Evolutionary conservation across 2,329 filamentous ascomycete species (phyloP), one percentile per base, ranked within the genome.

Genomic region (Fusarium succisae): DNA sequence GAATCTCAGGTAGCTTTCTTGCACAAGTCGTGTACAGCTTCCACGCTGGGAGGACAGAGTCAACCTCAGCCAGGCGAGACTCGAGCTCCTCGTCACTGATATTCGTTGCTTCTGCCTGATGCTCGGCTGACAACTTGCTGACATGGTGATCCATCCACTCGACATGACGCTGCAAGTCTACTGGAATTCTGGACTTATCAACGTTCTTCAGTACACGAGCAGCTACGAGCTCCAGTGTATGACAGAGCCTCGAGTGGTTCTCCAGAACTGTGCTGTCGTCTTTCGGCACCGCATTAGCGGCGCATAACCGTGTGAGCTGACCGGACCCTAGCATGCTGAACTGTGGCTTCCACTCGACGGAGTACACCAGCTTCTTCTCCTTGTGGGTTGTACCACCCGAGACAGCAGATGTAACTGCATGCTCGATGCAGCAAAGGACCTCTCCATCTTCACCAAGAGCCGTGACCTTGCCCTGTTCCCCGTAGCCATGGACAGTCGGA

Each of bases 141-240:
- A 65, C 54, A n/a, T 68, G 61, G 8, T 69, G 48, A 6, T 44
- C 63, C 54, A 69, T 60, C 66, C 62, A 69, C 20, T 38, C 30
- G 3, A 69, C 37, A 37, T 69, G 54, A 12, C 54, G 62, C 3
- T 38, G 24, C 10, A 69, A 14, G 1, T 54, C 39, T n/a, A 14
- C n/a, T 6, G 60, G 54, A 15, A 64, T 6, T 12, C 8, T 45
- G 4, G 30, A 18, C 5, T 9, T 50, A 4, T 65, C n/a, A 3
- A 45, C 26, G 4, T 18, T 10, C n/a, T 59, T 54, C 24, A 57
- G 11, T 3, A 26, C 22, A 14, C 62, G 35, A 14, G 32, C n/a
- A 32, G 63, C 35, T 26, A 48, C 62, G 2, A 66, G 5, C 14
- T 69, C 44, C 0, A 69, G 37, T 3, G 35, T 24, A 10, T 17